phyloP scores from a whole-genome alignment of 1,139 yeast genomes.

The Yamadazyma epiphylla region DNA sequence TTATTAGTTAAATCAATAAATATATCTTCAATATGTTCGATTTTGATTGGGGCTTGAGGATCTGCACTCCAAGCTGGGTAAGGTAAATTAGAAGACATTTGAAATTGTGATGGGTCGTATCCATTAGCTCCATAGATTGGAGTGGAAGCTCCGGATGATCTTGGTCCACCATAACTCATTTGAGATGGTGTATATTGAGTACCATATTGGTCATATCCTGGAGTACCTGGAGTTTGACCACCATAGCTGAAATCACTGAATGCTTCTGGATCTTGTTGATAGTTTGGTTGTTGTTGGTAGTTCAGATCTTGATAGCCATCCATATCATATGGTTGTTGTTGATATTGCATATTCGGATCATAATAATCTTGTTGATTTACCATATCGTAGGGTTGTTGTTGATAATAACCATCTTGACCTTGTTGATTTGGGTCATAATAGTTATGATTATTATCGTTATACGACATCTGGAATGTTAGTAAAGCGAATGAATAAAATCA shows the following conservation, averaged over 20 bases:
- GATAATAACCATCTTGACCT: conserved; percentile 42
- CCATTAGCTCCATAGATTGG: conserved; percentile 80
- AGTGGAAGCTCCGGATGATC: conserved; percentile 93
- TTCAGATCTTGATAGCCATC: conserved; percentile 43
- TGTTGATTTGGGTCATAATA: conserved; percentile 46
- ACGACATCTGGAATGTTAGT: conserved; percentile 43
- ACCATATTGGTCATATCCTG: conserved; percentile 73
- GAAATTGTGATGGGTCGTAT: conserved; percentile 67
- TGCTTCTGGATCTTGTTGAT: conserved; percentile 65
- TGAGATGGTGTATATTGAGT: conserved; percentile 80
- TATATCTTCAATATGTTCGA: conserved; percentile 88
- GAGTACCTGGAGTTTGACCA: conserved; percentile 64
- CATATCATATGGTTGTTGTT: conserved; percentile 48
- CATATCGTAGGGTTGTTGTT: conserved; percentile 43
- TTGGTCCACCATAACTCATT: conserved; percentile 77
- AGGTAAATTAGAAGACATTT: conserved; percentile 62
- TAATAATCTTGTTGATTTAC: conserved; percentile 32
- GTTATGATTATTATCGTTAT: conserved; percentile 45
- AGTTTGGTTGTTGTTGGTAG: conserved; percentile 47
- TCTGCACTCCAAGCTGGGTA: conserved; percentile 97
- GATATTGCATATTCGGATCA: conserved; percentile 52
- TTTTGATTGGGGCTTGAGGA: conserved; percentile 71
- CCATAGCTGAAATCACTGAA: conserved; percentile 77
- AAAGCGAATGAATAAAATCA: conserved; percentile 4
- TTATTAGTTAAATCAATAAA: conserved; percentile 85